Evolutionary conservation across 2,329 filamentous ascomycete genomes (phyloP), one percentile per base, ranked within the genome.

Genomic region (Fusarium nisikadoi): DNA sequence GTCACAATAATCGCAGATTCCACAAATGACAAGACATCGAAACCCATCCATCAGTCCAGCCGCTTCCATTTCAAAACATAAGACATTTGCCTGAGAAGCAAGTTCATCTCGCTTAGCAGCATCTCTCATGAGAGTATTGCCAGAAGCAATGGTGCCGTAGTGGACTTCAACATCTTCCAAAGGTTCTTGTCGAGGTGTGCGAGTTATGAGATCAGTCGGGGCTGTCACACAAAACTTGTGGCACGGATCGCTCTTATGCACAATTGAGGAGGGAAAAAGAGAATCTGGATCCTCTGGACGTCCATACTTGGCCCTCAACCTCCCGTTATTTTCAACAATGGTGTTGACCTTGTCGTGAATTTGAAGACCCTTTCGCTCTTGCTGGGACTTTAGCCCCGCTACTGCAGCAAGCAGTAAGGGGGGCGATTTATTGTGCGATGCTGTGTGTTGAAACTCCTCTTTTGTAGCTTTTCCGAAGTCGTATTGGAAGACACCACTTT

Each of bases 211-310:
- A 20, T 25, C n/a, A 4, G 6, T 2, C 0, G 20, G 4, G 31
- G 8, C 1, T 3, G 1, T 11, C 0, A 35, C n/a, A 11, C 47
- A 50, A 25, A 4, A 5, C n/a, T 35, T 4, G 0, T 19, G n/a
- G 1, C 47, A 50, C 0, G 31, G 47, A 2, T 3, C 1, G 2
- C 3, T 8, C 12, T 6, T 35, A 11, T 50, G 47, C 0, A 2
- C 5, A 1, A 25, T 3, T 0, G n/a, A 20, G 8, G 17, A 0
- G 0, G n/a, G 0, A 20, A 50, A 50, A 25, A 36, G 47, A 11
- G 2, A 2, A 8, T 50, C 47, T 4, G 31, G 11, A 8, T 6
- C 12, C 0, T 11, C 17, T 4, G 31, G 31, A 3, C 9, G 47
- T 2, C 31, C 31, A 20, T 50, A 50, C 8, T 20, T 50, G n/a